Conservation (phyloP, 768 basidiomycete genomes). For the Boletus reticulatus region DNA sequence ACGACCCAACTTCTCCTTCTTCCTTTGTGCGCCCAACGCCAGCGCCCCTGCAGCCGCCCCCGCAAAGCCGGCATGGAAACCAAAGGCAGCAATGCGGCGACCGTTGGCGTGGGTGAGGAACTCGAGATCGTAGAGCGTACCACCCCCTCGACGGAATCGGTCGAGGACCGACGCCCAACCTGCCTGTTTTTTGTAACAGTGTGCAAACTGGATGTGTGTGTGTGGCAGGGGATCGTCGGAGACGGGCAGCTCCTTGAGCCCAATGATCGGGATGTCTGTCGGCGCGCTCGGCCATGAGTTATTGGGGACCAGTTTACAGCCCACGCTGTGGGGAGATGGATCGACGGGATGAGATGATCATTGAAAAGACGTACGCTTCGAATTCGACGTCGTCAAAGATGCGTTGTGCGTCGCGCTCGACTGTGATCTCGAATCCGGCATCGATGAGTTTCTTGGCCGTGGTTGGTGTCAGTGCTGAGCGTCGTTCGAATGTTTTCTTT, state of each 20-base stretch:
- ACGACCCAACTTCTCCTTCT: constrained; percentile 57
- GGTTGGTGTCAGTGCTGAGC: constrained; percentile 89
- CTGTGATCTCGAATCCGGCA: constrained; percentile 84
- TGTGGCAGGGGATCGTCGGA: constrained; percentile 84
- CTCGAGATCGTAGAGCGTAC: constrained; percentile 92
- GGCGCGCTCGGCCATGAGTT: constrained; percentile 90
- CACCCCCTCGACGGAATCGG: constrained; percentile 81
- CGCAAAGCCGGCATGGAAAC: constrained; percentile 98
- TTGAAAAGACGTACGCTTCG: constrained; percentile 71
- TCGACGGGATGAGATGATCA: constrained; percentile 6
- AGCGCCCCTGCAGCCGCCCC: constrained; percentile 92
- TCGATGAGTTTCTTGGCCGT: constrained; percentile 87
- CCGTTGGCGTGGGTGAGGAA: constrained; percentile 85
- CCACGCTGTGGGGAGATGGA: constrained; percentile 54
- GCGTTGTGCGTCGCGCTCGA: constrained; percentile 91
- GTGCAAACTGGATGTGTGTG: constrained; percentile 97
- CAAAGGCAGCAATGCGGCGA: constrained; percentile 95
- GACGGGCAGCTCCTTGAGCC: constrained; percentile 91
- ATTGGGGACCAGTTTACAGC: constrained; percentile 83
- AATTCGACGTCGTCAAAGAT: constrained; percentile 95
- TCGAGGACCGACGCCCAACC: constrained; percentile 88
- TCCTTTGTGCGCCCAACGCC: constrained; percentile 66
- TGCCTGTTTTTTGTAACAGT: constrained; percentile 94
- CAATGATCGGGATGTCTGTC: constrained; percentile 74
- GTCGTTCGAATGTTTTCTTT: constrained; percentile 91